Base-by-base conservation (phyloP, 805 yeast species). In the Candida cerambycidarum region DNA sequence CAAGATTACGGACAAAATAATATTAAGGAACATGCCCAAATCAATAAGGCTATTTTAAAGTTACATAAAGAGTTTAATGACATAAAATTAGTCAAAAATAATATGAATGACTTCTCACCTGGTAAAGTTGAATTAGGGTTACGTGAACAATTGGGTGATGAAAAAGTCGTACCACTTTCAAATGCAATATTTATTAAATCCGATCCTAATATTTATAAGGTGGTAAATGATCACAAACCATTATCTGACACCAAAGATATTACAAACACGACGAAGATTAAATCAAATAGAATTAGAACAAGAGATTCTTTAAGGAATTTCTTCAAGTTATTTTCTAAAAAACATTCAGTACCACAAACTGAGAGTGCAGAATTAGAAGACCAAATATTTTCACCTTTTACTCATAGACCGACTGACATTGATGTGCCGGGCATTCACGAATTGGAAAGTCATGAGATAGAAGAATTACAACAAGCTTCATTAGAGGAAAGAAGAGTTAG, bases 351-450 rank as follows among this genome's bases (percentile, higher is more conserved):
- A n/a, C 21, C 29, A 11, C 21, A 25, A 11, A 36, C 50, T 27
- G 46, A 45, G 30, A 46, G 52, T 37, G 53, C 55, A 4, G 44
- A 45, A 16, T 46, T 59, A 15, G 64, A 61, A 40, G 49, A 57
- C 24, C 32, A 48, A 17, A 46, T 58, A 10, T 61, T 61, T 38
- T 59, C 64, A 0, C 65, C 65, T 3, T 43, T 50, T 24, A 50
- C 58, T 16, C 63, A 61, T 45, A 38, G 62, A 19, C 61, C 59
- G 1, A 42, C 40, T 10, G 38, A 41, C 3, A 15, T 46, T 10
- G 62, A 59, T 35, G 53, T 59, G 2, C 60, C 61, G 5, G 53
- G 54, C 1, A 57, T 59, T 9, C 48, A 48, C 16, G 44, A 44
- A 25, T 32, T 52, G 13, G 50, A 47, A 17, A 40, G 38, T 10